Evolutionary conservation across 768 basidiomycete genomes (phyloP).

Genomic region (Gymnopilus dilepis): DNA sequence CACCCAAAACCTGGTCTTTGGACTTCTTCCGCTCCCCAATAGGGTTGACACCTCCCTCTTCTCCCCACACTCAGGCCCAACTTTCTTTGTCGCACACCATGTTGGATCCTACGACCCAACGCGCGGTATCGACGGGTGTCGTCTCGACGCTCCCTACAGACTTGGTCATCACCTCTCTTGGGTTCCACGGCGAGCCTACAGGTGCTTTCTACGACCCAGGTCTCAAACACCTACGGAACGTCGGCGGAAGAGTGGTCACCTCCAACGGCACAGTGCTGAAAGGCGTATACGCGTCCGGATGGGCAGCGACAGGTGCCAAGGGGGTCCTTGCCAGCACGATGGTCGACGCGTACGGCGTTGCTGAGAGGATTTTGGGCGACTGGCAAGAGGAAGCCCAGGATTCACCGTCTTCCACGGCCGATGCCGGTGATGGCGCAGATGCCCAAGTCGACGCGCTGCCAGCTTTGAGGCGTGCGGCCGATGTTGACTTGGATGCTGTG

Average conservation of each 20-base stretch:
- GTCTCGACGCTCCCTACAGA: constrained; percentile 63
- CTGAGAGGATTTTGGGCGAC: constrained; percentile 73
- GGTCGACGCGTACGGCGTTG: constrained; percentile 87
- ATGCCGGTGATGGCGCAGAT: background rate
- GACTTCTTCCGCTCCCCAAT: constrained; percentile 82
- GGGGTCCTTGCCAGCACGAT: constrained; percentile 94
- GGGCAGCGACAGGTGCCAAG: constrained; percentile 90
- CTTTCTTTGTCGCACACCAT: constrained; percentile 67
- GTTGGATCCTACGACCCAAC: constrained; percentile 52
- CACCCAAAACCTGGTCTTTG: constrained; percentile 76
- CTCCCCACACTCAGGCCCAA: constrained; percentile 32
- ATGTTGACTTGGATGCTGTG: constrained; percentile 42
- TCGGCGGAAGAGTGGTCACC: constrained; percentile 54
- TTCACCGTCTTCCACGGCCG: background rate
- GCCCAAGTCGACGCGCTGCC: constrained; percentile 19
- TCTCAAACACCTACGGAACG: constrained; percentile 60
- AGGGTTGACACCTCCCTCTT: constrained; percentile 39
- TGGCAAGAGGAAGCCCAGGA: constrained; percentile 20
- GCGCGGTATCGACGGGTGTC: constrained; percentile 61
- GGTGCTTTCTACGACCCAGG: constrained; percentile 63
- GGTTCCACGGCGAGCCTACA: constrained; percentile 72
- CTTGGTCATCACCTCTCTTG: constrained; percentile 84
- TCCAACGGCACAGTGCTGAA: constrained; percentile 42
- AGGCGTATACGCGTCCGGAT: constrained; percentile 90
- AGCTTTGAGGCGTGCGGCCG: constrained; percentile 41